Evolutionary conservation across 495 filamentous ascomycete species (phyloP), one percentile per base, ranked within the genome.

Genomic region (Penicillium bovifimosum): DNA sequence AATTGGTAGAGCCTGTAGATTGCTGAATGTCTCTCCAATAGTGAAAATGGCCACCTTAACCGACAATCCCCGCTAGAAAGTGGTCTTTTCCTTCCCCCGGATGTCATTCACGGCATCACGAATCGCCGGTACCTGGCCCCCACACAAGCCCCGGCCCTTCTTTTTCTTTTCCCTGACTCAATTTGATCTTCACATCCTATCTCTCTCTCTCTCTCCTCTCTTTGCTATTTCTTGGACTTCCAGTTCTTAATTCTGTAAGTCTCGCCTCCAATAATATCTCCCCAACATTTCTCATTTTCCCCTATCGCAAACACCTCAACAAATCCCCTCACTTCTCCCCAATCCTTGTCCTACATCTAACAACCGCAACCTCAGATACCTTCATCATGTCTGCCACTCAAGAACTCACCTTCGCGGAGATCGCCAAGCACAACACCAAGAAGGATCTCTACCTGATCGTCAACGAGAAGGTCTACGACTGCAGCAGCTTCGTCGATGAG

Each of bases 401-500:
- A 74, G 80, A 88, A 70, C 80, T 85, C 73, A 96, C 91, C 50
- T 90, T 87, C 75, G 74, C 83, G 59, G 90, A 97, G 61, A 83
- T 96, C 68, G 78, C 87, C 54, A 80, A 79, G 66, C 95, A 99
- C 78, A 87, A 84, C 74, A 85, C 83, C 66, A 97, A 97, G 85
- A 97, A 96, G 82, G 90, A 97, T 67, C 79, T 96, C 41, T 95
- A 81, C 75, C 58, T 96, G 56, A 86, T 96, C 50, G 80, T 97
- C 63, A 90, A 97, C 78, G 92, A 96, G 72, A 92, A 95, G 77
- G 86, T 99, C 72, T 99, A 96, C 81, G 84, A 96, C 68, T 69
- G 78, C 60, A 79, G 80, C 56, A 87, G 81, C 66, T 99, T 99
- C 75, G 78, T 97, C 51, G 92, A 97, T 69, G 95, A 99, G 84